Percentiles rank a stretch among this genome's conserved stretches.
Conservation (phyloP, 1,284 basidiomycete genomes). For the Rhodotorula sp. region DNA sequence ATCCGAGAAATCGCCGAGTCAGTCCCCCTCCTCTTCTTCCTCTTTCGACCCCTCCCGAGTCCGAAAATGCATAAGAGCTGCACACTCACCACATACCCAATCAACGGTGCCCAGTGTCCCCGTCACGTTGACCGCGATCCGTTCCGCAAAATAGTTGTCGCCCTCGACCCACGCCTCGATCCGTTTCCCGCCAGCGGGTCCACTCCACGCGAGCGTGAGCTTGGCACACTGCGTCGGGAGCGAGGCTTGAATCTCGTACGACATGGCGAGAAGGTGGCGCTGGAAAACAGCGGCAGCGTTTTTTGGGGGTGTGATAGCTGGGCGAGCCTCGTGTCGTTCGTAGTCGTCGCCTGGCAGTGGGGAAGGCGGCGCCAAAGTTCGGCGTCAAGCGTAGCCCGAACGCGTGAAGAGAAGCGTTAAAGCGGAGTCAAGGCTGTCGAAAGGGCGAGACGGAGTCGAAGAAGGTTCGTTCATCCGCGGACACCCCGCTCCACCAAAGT, state of each 20-base stretch:
- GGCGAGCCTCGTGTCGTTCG: no score
- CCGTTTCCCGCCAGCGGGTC: not conserved
- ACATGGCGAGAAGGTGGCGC: not conserved
- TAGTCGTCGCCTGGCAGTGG: no score
- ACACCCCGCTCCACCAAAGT: no score
- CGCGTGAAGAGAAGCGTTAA: no score
- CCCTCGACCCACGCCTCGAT: not conserved
- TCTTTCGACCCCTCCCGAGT: no score
- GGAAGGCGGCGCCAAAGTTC: no score
- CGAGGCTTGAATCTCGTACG: not conserved
- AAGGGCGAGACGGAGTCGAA: not conserved
- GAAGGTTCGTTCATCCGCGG: not conserved
- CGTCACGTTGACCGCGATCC: not conserved
- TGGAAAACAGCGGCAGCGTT: no score
- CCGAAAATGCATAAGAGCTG: no score
- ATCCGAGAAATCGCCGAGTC: not conserved
- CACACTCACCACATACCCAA: constrained; percentile 6
- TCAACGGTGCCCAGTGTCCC: constrained; percentile 3
- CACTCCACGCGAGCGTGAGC: constrained; percentile 7
- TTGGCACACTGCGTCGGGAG: constrained; percentile 12
- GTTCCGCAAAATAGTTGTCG: constrained; percentile 8
- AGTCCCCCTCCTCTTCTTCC: no score
- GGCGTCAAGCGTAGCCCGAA: no score
- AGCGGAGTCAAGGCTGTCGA: no score
- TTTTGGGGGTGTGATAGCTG: no score